phyloP scores from a whole-genome alignment of 805 yeast genomes.

The Scheffersomyces lignosus region DNA sequence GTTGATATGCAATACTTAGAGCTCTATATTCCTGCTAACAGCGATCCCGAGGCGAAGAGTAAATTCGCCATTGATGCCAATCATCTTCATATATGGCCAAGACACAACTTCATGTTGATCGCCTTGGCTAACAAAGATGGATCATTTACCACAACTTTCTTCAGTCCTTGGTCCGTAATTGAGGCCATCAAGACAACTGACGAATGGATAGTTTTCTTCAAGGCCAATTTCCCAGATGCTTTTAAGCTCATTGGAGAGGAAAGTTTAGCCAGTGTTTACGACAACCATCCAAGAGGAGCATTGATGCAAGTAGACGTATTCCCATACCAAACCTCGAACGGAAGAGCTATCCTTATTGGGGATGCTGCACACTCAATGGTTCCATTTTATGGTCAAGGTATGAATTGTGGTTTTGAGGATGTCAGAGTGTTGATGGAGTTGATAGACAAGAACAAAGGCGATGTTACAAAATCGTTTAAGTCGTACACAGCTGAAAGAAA shows the following conservation, averaged over 20 bases:
- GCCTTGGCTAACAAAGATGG: conserved; percentile 86
- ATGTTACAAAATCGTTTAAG: conserved; percentile 51
- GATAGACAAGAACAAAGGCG: conserved; percentile 36
- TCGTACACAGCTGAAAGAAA: conserved; percentile 56
- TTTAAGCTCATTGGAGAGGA: conserved; percentile 62
- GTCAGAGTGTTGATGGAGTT: conserved; percentile 64
- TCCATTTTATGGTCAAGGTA: conserved; percentile 97
- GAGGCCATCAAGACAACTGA: conserved; percentile 49
- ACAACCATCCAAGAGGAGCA: conserved; percentile 71
- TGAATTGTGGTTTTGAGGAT: conserved; percentile 96
- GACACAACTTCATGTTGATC: conserved; percentile 82
- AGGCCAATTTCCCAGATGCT: conserved; percentile 71
- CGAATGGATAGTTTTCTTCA: conserved; percentile 55
- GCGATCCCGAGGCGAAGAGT: conserved; percentile 3
- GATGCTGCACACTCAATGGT: conserved; percentile 98
- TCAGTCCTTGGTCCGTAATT: conserved; percentile 73
- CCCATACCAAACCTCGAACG: conserved; percentile 65
- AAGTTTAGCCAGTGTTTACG: conserved; percentile 48
- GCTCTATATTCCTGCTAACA: conserved; percentile 63
- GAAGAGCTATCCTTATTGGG: conserved; percentile 70
- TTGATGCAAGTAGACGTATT: conserved; percentile 67
- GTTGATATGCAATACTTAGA: conserved; percentile 85
- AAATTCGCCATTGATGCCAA: conserved; percentile 62
- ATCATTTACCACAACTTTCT: conserved; percentile 85
- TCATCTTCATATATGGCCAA: conserved; percentile 92